Conservation (phyloP, 2,329 filamentous ascomycete genomes). For the Alternaria sp. region DNA sequence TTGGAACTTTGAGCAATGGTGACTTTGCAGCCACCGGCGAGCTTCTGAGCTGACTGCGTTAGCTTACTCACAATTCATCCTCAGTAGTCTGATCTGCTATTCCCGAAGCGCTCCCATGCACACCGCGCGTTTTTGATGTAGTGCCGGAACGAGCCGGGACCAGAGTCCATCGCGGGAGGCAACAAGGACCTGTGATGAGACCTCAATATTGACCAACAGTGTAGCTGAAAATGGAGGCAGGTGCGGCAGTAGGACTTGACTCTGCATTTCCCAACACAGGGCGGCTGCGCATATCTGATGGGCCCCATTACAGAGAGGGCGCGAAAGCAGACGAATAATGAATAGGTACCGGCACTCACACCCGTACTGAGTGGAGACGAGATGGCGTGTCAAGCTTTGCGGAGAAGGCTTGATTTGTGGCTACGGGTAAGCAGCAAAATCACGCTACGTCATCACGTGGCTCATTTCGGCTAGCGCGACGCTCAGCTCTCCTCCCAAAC, state of each 20-base stretch:
- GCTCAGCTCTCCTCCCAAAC: background rate
- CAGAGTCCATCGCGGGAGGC: background rate
- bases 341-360: background rate
- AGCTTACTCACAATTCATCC: background rate
- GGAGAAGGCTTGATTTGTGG: slow-evolving; percentile 4
- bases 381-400: slow-evolving; percentile 2
- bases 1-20: background rate
- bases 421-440: background rate
- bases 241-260: background rate
- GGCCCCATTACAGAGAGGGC: background rate
- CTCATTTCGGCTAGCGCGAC: background rate
- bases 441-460: background rate
- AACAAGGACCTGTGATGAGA: background rate
- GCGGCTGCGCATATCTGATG: background rate
- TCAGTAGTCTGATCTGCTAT: background rate
- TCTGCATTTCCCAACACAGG: background rate
- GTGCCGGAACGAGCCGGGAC: background rate
- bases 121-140: background rate
- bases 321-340: background rate
- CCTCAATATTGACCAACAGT: background rate
- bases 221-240: background rate
- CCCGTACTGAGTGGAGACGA: background rate
- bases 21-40: background rate
- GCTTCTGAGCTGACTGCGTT: background rate
- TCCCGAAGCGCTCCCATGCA: background rate